These are phyloP conservation scores for Chrysosporium queenslandicum DNA, from an alignment of 2,329 filamentous ascomycete species.

Conservation along the genomic window DNA sequence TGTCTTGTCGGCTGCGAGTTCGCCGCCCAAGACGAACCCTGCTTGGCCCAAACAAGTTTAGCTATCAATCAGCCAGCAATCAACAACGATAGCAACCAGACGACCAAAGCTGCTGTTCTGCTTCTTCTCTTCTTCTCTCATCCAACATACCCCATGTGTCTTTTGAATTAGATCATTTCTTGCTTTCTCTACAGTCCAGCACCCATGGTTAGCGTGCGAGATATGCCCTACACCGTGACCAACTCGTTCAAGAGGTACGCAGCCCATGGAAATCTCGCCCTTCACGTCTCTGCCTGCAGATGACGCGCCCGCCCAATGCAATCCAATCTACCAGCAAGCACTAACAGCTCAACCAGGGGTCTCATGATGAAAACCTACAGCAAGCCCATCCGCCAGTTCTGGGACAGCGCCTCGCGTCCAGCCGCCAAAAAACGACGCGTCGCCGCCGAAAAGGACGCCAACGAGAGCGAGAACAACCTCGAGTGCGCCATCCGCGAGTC, in stretches of 20 bases:
- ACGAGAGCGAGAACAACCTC: conserved; percentile 38
- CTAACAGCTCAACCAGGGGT: conserved; percentile 30
- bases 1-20: not conserved
- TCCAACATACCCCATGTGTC: no score
- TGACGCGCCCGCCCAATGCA: no score
- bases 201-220: conserved; percentile 23
- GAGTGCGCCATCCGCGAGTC: conserved; percentile 42
- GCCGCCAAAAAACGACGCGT: conserved; percentile 39
- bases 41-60: conserved; percentile 2
- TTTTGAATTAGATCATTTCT: not conserved
- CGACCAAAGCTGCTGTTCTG: no score
- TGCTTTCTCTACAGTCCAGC: not conserved
- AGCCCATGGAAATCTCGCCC: conserved; percentile 5
- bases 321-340: no score
- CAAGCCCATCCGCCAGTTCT: conserved; percentile 39
- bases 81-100: no score
- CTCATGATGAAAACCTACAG: conserved; percentile 43
- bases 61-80: not conserved
- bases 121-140: not conserved
- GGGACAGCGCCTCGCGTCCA: conserved; percentile 36
- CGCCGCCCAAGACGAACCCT: not conserved
- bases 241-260: conserved; percentile 43
- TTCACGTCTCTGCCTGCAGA: conserved; percentile 7
- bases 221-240: conserved; percentile 43
- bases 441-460: conserved; percentile 22